These are phyloP conservation scores for Colletotrichum tamarilloi DNA, from an alignment of 2,329 filamentous ascomycete genomes.

Conservation along the genomic window DNA sequence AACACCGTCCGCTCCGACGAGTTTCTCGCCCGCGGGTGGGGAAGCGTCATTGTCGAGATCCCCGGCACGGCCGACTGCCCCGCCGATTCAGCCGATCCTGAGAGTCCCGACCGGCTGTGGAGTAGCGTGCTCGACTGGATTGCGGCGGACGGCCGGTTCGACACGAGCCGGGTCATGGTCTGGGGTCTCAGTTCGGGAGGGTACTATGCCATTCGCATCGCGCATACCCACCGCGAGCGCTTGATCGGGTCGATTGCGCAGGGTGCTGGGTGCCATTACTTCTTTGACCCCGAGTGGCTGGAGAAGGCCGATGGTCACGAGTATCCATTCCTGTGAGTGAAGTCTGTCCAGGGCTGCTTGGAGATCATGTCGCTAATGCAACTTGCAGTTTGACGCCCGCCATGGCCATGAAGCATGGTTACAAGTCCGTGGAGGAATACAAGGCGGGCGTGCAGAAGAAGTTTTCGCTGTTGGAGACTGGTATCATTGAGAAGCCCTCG, in stretches of 20 bases:
- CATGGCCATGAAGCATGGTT: conserved; percentile 73
- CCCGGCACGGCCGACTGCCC: conserved; percentile 68
- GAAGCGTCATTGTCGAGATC: conserved; percentile 68
- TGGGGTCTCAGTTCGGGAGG: conserved; percentile 76
- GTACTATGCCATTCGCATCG: conserved; percentile 75
- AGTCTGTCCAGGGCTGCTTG: not conserved
- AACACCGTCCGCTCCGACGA: conserved; percentile 71
- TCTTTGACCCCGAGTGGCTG: conserved; percentile 66
- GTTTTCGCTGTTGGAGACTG: conserved; percentile 71
- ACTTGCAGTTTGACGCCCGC: conserved; percentile 59
- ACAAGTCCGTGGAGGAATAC: conserved; percentile 65
- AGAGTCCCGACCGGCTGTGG: conserved; percentile 70
- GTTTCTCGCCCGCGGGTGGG: conserved; percentile 73
- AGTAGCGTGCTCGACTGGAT: conserved; percentile 72
- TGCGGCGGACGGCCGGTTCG: conserved; percentile 59
- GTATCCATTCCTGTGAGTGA: conserved; percentile 67
- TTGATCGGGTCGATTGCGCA: conserved; percentile 69
- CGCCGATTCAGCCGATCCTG: conserved; percentile 69
- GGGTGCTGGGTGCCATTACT: conserved; percentile 66
- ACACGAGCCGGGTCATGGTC: conserved; percentile 66
- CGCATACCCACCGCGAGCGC: conserved; percentile 70
- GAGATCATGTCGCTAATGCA: not conserved
- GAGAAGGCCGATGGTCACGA: conserved; percentile 72
- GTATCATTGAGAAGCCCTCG: conserved; percentile 66
- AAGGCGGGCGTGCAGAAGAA: conserved; percentile 64